Evolutionary conservation across 805 yeast species (phyloP), one percentile per base, ranked within the genome.

Genomic region (Ogataea glucozyma): DNA sequence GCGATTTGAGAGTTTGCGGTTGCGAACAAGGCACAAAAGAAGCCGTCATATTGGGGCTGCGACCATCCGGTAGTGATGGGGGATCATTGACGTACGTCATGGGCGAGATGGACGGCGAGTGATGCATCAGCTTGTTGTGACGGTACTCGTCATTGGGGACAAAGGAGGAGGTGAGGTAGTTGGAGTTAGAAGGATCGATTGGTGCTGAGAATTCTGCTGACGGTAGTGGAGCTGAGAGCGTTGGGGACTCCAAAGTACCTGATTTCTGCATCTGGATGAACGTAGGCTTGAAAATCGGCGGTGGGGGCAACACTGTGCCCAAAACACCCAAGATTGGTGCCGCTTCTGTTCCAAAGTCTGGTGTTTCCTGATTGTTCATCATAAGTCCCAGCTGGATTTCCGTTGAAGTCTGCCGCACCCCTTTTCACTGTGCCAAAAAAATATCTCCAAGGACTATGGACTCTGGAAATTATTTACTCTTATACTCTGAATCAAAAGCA

Each of bases 211-310:
- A n/a, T n/a, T n/a, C n/a, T n/a, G n/a, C n/a, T n/a, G n/a, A n/a
- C n/a, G n/a, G n/a, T n/a, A n/a, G n/a, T n/a, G n/a, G 22, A 18
- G 26, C 37, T 21, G 20, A 13, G 19, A 19, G 18, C 4, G 12
- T 16, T 19, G 16, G 22, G 14, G 17, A 6, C 16, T 13, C 23
- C 19, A 16, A 11, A n/a, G 31, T 21, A 10, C 30, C 40, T 43
- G 26, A 13, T 52, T 48, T 65, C 61, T 62, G 64, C 70, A 70
- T 69, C 47, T 70, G 75, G 14, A 72, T 67, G 47, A 72, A 70
- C 4, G 74, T 71, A 6, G 76, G 72, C 51, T 69, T 71, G 46
- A 73, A 66, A 16, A 69, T 65, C 2, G 78, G 78, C 1, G 77
- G 77, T 5, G 72, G 67, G 6, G 78, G 78, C 3, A 73, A 45